These are phyloP conservation scores for Ophiostoma populinum DNA, from an alignment of 2,329 filamentous ascomycete genomes.

Conservation along the genomic window DNA sequence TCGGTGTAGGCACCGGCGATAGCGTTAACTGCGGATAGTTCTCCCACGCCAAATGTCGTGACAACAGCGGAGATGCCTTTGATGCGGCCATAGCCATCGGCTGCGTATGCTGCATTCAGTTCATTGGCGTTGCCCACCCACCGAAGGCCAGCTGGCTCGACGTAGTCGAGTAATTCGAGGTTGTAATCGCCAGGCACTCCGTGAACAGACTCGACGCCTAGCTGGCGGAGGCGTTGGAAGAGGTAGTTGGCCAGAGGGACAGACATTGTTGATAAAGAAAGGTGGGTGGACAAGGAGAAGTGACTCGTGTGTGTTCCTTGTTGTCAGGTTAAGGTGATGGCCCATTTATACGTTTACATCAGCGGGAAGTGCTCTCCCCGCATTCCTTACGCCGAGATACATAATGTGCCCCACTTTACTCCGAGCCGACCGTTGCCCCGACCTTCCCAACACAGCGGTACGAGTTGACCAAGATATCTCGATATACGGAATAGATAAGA, in stretches of 20 bases:
- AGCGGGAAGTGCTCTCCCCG: no score
- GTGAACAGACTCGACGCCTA: constrained; percentile 30
- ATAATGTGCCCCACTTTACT: background rate
- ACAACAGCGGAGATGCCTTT: constrained; percentile 37
- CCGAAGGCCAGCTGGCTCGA: constrained; percentile 25
- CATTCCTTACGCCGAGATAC: background rate
- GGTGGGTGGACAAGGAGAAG: no score
- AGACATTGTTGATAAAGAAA: background rate
- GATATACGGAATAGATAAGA: no score
- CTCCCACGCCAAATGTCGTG: constrained; percentile 42
- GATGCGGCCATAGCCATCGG: constrained; percentile 42
- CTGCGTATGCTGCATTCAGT: constrained; percentile 39
- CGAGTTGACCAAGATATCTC: no score
- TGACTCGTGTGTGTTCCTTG: no score
- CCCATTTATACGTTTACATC: background rate
- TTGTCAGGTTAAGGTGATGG: no score
- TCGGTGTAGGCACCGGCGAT: constrained; percentile 40
- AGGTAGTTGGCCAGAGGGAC: constrained; percentile 28
- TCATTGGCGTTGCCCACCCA: constrained; percentile 37
- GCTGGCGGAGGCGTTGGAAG: constrained; percentile 29
- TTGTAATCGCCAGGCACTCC: constrained; percentile 39
- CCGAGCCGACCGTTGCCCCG: background rate
- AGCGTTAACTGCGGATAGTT: constrained; percentile 36
- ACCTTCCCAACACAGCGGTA: no score
- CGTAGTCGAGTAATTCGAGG: constrained; percentile 31